Evolutionary conservation across 1,284 basidiomycete species (phyloP), one percentile per base, ranked within the genome.

Genomic region (Naganishia sp.): DNA sequence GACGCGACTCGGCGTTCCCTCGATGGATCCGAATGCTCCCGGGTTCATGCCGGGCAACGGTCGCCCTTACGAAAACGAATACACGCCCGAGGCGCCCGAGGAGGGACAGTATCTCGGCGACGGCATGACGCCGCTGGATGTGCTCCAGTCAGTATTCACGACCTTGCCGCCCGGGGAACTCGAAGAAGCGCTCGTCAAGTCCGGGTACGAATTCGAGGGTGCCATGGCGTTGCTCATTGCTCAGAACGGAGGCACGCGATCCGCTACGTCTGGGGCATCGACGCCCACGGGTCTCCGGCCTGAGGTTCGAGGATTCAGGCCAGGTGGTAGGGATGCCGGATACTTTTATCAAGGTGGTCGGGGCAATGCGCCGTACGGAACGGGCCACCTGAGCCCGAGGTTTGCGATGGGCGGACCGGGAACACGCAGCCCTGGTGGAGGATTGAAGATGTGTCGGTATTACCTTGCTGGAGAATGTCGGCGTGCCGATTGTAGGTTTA

Each of bases 111-210:
- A 67, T 75, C 83, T 90, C 56, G 89, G 88, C 0, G 88, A 90
- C 72, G 91, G 92, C 43, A 95, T 98, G 90, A 95, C 94, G 1
- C 95, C 95, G 0, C 90, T 99, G 72, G 95, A 98, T 74, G 92
- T 98, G 46, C 86, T 99, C 23, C 88, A 87, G 73, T 94, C 91
- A 43, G 91, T 99, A 44, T 97, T 98, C 45, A 88, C 90, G 3
- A 87, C 90, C 1, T 84, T 96, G 6, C 89, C 93, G 0, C 88
- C 91, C 3, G 88, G 88, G 6, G 93, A 97, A 75, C 84, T 98
- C 3, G 95, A 98, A 78, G 93, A 96, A 68, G 94, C 94, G 0
- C 84, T 99, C 6, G 87, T 88, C 28, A 84, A 86, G 63, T 89
- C 92, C 70, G 90, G 87, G 2, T 99, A 92, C 77, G 95, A 99